Evolutionary conservation across 1,284 basidiomycete genomes (phyloP).

Genomic region (Sphaerobolus stellatus): DNA sequence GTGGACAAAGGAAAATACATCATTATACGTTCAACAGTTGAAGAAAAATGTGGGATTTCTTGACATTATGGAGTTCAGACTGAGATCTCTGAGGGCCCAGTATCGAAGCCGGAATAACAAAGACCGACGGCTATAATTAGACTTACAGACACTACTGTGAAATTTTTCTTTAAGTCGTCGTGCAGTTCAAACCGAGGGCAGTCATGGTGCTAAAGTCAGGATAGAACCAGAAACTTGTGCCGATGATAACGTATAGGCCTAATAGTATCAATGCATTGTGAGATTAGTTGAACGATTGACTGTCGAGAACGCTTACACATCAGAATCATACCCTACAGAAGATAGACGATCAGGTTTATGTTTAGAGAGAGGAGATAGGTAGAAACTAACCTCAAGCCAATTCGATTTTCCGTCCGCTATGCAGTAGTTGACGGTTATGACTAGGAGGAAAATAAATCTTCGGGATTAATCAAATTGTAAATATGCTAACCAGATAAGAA

Average conservation of each 20-base stretch:
- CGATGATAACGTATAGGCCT: constrained; percentile 64
- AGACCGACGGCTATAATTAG: too few species aligned
- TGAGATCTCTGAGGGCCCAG: too few species aligned
- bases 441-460: constrained; percentile 34
- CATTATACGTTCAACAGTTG: too few species aligned
- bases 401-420: constrained; percentile 84
- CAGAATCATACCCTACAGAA: constrained; percentile 56
- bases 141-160: too few species aligned
- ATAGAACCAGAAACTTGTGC: constrained; percentile 58
- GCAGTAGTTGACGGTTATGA: constrained; percentile 80
- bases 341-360: constrained; percentile 19
- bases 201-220: neutral
- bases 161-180: too few species aligned
- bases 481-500: constrained; percentile 48
- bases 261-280: neutral
- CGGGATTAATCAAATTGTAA: too few species aligned
- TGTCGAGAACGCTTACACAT: constrained; percentile 50
- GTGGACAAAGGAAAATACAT: too few species aligned
- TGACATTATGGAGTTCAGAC: too few species aligned
- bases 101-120: too few species aligned
- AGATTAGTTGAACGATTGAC: neutral
- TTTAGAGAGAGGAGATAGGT: constrained; percentile 17
- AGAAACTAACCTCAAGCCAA: constrained; percentile 55
- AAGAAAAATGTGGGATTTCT: too few species aligned
- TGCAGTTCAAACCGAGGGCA: too few species aligned